phyloP scores from a whole-genome alignment of 2,329 filamentous ascomycete species.

The Fusarium albosuccineum region DNA sequence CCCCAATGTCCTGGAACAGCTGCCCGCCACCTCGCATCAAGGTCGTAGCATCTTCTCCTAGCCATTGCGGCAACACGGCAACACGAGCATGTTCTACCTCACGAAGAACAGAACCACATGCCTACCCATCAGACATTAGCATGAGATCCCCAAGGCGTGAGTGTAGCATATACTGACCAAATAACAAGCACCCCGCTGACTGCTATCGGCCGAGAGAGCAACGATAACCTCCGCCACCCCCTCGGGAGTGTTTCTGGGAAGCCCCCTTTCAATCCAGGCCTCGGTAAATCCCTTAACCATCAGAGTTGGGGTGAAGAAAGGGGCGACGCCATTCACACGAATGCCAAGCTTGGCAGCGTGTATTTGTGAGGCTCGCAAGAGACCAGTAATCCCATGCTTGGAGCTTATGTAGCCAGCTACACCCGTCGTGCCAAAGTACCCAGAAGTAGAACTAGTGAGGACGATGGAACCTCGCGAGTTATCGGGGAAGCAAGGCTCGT shows the following conservation, averaged over 20 bases:
- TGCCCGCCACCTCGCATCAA: neutral
- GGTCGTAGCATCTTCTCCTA: neutral
- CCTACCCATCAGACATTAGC: neutral
- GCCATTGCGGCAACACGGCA: neutral
- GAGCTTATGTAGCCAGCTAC: slow-evolving; percentile 34
- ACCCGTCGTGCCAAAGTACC: slow-evolving; percentile 36
- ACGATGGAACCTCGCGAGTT: slow-evolving; percentile 31
- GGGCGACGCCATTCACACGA: slow-evolving; percentile 32
- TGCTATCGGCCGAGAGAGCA: neutral
- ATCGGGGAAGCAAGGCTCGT: slow-evolving; percentile 1
- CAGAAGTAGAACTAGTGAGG: slow-evolving; percentile 32
- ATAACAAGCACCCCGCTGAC: neutral
- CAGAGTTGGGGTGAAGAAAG: slow-evolving; percentile 32
- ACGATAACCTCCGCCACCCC: neutral
- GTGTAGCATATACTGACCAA: neutral
- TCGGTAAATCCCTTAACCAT: neutral
- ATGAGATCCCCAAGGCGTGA: neutral
- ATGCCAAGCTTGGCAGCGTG: slow-evolving; percentile 11
- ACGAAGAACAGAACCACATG: neutral
- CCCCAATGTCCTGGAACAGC: neutral
- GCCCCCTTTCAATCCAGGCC: neutral
- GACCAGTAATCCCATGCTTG: slow-evolving; percentile 36
- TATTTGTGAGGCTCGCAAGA: slow-evolving; percentile 24
- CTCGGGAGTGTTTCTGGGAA: neutral
- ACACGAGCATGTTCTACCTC: neutral